These are phyloP conservation scores for Aureobasidium namibiae DNA, from an alignment of 2,329 filamentous ascomycete genomes.

Conservation along the genomic window DNA sequence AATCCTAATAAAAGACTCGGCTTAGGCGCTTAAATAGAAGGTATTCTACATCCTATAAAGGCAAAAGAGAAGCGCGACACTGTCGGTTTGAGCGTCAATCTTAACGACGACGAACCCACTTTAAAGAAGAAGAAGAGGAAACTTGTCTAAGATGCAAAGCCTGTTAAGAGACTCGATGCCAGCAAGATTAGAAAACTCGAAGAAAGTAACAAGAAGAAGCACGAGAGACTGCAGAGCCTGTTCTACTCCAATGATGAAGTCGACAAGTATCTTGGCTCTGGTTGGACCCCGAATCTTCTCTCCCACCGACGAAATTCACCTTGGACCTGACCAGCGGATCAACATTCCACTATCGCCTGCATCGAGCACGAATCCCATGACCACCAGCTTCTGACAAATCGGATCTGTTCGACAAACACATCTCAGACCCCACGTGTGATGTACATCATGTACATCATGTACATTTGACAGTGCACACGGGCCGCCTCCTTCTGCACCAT, in stretches of 20 bases:
- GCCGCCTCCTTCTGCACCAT: background rate
- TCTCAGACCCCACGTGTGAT: background rate
- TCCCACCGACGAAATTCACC: background rate
- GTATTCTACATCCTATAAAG: constrained; percentile 69
- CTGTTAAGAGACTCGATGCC: constrained; percentile 49
- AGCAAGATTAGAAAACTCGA: constrained; percentile 58
- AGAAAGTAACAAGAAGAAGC: constrained; percentile 43
- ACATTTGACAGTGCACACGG: background rate
- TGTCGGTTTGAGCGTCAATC: constrained; percentile 55
- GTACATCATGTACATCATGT: background rate
- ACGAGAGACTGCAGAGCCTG: constrained; percentile 52
- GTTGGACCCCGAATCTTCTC: background rate
- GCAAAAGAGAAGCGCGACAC: constrained; percentile 63
- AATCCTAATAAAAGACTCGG: constrained; percentile 65
- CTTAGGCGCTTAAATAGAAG: constrained; percentile 59
- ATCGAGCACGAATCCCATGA: background rate
- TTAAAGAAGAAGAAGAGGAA: constrained; percentile 9
- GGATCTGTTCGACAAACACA: background rate
- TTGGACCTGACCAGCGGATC: background rate
- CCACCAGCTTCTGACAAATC: background rate
- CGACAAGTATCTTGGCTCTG: constrained; percentile 58
- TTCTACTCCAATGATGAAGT: constrained; percentile 72
- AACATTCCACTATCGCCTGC: background rate
- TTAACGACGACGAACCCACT: constrained; percentile 12
- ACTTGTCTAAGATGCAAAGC: background rate